phyloP scores from a whole-genome alignment of 768 basidiomycete genomes.

The Pluteus cervinus region DNA sequence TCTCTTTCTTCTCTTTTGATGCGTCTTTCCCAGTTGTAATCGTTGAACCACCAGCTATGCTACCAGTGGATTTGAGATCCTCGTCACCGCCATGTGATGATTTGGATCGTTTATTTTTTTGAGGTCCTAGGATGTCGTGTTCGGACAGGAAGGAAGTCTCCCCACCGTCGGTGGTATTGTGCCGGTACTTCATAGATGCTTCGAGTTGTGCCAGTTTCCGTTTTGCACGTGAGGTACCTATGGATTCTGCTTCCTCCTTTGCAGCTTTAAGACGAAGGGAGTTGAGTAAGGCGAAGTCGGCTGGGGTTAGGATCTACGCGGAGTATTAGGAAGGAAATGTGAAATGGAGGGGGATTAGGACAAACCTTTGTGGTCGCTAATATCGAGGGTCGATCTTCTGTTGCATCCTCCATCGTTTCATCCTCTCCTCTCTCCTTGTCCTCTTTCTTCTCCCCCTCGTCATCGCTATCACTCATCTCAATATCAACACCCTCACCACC shows the following conservation, averaged over 20 bases:
- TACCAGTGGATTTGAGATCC: conserved; percentile 85
- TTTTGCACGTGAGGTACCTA: conserved; percentile 73
- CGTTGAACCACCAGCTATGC: too few species aligned
- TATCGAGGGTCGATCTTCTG: conserved; percentile 44
- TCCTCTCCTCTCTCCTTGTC: conserved; percentile 30
- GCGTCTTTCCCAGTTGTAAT: too few species aligned
- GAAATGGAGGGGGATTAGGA: neutral
- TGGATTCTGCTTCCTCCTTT: conserved; percentile 57
- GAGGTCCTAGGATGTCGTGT: conserved; percentile 86
- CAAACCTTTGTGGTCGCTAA: conserved; percentile 77
- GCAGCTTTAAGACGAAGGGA: conserved; percentile 83
- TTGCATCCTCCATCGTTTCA: conserved; percentile 19
- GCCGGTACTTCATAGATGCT: conserved; percentile 53
- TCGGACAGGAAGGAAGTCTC: conserved; percentile 76
- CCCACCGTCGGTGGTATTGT: conserved; percentile 33
- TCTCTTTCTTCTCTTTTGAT: conserved; percentile 95
- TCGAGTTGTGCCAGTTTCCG: conserved; percentile 84
- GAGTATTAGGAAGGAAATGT: neutral
- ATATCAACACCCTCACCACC: conserved; percentile 64
- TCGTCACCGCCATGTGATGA: conserved; percentile 91
- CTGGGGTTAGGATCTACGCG: conserved; percentile 87
- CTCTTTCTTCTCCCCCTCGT: conserved; percentile 58
- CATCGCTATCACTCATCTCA: conserved; percentile 84
- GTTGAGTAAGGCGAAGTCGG: conserved; percentile 89
- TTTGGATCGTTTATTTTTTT: conserved; percentile 92